Conservation (phyloP, 495 filamentous ascomycete species). For the Aspergillus ellipticus region DNA sequence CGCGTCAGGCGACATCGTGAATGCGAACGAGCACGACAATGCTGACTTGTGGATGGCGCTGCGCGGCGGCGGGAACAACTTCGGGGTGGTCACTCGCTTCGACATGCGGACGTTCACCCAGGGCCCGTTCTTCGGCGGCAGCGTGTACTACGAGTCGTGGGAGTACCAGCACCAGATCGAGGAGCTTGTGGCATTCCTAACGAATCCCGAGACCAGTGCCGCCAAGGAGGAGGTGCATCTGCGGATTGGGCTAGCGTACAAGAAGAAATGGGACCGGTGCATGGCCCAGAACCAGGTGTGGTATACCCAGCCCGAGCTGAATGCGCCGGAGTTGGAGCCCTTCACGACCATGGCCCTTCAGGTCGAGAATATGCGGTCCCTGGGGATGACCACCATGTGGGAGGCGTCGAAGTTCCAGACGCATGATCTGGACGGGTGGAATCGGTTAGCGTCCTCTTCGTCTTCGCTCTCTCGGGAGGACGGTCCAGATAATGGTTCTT, state of each 20-base stretch:
- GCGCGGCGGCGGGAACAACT: conserved; percentile 21
- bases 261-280: not conserved
- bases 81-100: conserved; percentile 8
- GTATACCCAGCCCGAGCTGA: not conserved
- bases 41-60: conserved; percentile 23
- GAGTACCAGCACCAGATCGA: not conserved
- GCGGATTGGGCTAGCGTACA: not conserved
- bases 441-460: not conserved
- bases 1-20: conserved; percentile 36
- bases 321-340: not conserved
- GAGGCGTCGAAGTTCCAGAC: not conserved
- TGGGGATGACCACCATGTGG: not conserved
- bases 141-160: not conserved
- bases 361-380: not conserved
- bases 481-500: no score
- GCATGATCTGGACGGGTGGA: not conserved
- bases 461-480: no score
- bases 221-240: not conserved
- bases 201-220: not conserved
- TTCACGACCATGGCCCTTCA: not conserved
- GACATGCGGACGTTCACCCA: conserved; percentile 2
- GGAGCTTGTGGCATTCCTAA: not conserved
- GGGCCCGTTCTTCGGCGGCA: not conserved
- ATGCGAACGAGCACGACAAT: conserved; percentile 36
- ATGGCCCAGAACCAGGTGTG: not conserved